Evolutionary conservation across 2,329 filamentous ascomycete genomes (phyloP).

Genomic region (Phymatotrichopsis omnivora): DNA sequence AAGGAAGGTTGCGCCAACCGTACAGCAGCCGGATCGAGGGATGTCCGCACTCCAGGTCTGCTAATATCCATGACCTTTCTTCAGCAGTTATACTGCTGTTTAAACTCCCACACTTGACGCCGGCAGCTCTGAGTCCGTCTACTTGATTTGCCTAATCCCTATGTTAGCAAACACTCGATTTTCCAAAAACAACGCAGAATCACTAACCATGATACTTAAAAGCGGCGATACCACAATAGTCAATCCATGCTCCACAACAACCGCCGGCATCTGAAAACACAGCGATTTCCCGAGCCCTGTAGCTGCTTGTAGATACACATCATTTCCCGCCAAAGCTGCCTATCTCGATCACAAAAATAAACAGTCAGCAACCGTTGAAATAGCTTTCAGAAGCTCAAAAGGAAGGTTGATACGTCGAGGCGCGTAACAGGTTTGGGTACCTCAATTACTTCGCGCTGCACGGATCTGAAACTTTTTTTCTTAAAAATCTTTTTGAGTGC

Average conservation of each 20-base stretch:
- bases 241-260: slow-evolving; percentile 55
- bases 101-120: slow-evolving; percentile 71
- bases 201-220: slow-evolving; percentile 68
- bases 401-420: not conserved
- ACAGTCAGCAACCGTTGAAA: not conserved
- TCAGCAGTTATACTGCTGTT: slow-evolving; percentile 66
- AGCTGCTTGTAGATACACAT: slow-evolving; percentile 88
- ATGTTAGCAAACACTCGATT: too few species aligned
- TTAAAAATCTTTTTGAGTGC: slow-evolving; percentile 63
- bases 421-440: not conserved
- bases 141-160: slow-evolving; percentile 73
- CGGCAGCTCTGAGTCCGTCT: slow-evolving; percentile 60
- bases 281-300: slow-evolving; percentile 80
- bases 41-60: slow-evolving; percentile 78
- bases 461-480: slow-evolving; percentile 65
- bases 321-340: slow-evolving; percentile 67
- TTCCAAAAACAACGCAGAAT: not conserved
- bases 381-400: not conserved
- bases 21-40: slow-evolving; percentile 76
- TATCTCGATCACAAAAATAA: not conserved
- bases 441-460: slow-evolving; percentile 78
- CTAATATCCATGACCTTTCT: slow-evolving; percentile 59
- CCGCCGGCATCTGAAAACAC: slow-evolving; percentile 84
- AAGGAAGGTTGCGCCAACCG: slow-evolving; percentile 38
- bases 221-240: slow-evolving; percentile 86